Evolutionary conservation across 148 eudicot genomes (phyloP).

Genomic region (Agrostemma githago): DNA sequence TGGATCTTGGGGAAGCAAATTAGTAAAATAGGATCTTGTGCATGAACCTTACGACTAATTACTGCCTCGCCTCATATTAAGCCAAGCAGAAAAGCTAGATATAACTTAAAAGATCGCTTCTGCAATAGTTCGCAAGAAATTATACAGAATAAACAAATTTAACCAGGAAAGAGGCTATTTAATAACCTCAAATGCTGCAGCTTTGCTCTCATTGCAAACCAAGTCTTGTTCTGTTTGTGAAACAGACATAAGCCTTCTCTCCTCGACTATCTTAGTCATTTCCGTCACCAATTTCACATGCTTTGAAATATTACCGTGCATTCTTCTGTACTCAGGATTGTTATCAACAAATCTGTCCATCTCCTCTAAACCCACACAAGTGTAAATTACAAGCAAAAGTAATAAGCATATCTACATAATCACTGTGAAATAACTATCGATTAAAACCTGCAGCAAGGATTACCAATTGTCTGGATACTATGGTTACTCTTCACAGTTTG

Average conservation of each 20-base stretch:
- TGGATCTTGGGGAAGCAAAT: neutral
- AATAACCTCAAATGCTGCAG: constrained; percentile 94
- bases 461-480: constrained; percentile 90
- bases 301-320: constrained; percentile 97
- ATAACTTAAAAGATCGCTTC: neutral
- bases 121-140: neutral
- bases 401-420: constrained; percentile 2
- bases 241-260: constrained; percentile 89
- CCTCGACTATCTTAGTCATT: constrained; percentile 98
- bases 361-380: constrained; percentile 62
- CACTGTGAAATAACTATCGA: neutral
- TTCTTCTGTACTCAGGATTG: constrained; percentile 88
- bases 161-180: constrained; percentile 6
- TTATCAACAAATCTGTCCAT: constrained; percentile 99
- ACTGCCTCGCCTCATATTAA: neutral
- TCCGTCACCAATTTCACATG: constrained; percentile 93
- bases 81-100: neutral
- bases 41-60: no score
- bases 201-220: constrained; percentile 98
- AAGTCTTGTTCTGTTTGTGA: constrained; percentile 97
- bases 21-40: neutral
- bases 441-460: constrained; percentile 8
- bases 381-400: neutral
- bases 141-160: neutral
- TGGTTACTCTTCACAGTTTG: constrained; percentile 92